Percentiles rank a stretch among this genome's conserved stretches.
These are phyloP conservation scores for Neopestalotiopsis clavispora DNA, from an alignment of 2,329 filamentous ascomycete species.

Conservation along the genomic window DNA sequence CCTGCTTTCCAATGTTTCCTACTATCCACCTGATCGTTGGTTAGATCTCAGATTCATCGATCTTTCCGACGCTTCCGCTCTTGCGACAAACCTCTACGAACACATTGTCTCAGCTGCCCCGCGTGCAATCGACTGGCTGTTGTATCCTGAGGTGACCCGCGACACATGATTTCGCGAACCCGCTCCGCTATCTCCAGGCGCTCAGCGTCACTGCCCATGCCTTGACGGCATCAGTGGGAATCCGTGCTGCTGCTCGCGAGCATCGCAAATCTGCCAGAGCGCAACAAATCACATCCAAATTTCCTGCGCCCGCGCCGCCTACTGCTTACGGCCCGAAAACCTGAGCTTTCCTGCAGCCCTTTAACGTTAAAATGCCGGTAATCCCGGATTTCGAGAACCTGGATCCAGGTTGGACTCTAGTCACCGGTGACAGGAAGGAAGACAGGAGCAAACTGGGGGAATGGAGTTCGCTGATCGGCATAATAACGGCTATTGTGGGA, in stretches of 20 bases:
- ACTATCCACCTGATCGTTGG: not conserved
- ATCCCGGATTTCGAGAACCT: slow-evolving; percentile 19
- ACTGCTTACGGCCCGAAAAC: not conserved
- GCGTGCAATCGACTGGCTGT: not conserved
- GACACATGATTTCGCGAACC: slow-evolving; percentile 15
- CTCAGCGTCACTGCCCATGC: slow-evolving; percentile 10
- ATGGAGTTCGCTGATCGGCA: slow-evolving; percentile 96
- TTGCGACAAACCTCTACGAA: not conserved
- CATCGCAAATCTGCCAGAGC: not conserved
- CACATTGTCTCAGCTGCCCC: not conserved
- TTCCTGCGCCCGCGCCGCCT: not conserved
- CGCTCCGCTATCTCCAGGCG: not conserved
- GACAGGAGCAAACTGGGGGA: slow-evolving; percentile 59
- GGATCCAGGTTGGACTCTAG: slow-evolving; percentile 22
- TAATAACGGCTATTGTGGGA: slow-evolving; percentile 87
- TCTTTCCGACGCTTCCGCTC: not conserved
- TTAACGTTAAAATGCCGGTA: slow-evolving; percentile 17
- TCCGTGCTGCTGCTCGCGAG: not conserved
- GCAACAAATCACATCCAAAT: not conserved
- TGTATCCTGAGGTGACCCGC: not conserved
- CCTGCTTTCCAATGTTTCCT: not conserved
- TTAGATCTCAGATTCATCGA: not conserved
- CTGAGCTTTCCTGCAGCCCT: slow-evolving; percentile 20
- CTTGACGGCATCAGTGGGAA: slow-evolving; percentile 9
- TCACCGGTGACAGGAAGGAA: slow-evolving; percentile 32